Base-by-base conservation (phyloP, 352 stramenopile species). In the Phytophthora parvispora region DNA sequence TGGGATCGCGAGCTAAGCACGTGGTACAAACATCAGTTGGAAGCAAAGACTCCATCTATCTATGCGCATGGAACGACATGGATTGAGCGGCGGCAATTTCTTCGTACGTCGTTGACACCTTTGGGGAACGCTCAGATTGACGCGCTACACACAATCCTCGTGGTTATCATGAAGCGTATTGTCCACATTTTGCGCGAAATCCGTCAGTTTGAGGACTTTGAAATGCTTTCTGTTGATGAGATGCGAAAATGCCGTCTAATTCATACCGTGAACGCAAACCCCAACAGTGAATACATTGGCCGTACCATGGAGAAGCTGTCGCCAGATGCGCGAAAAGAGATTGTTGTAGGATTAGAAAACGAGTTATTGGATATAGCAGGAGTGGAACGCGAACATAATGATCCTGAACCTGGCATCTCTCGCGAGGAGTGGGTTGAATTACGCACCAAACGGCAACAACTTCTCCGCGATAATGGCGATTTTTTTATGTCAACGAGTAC, bases 91-190 rank as follows among this genome's bases (percentile, higher is more conserved):
- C 77, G 85, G 1, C 77, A 82, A 60, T 31, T 77, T 6, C 72
- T 93, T n/a, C 81, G 86, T 1, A 65, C 65, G 1, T 81, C 80
- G 5, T 54, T 93, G 27, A 87, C 76, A 4, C 82, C 86, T 3
- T 86, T 75, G 0, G 80, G 90, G 27, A 93, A 93, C 38, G 63
- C 65, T 5, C 86, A 93, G 42, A 66, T 93, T 20, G 83, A 92
- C 45, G 77, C 78, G 4, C 80, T 93, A n/a, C 72, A 89, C 48
- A 60, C 59, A 4, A 82, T 87, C 10, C 45, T 93, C 6, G 68
- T 78, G 4, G 51, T 86, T 7, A 56, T 92, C 9, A 83, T 89
- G 72, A 88, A 89, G 47, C 76, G 83, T 6, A 59, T 91, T 6
- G 75, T 88, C 15, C 74, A 55, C 16, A 83, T 91, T 12, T 60